Evolutionary conservation across 768 basidiomycete species (phyloP).

Genomic region (Gloeophyllum trabeum): DNA sequence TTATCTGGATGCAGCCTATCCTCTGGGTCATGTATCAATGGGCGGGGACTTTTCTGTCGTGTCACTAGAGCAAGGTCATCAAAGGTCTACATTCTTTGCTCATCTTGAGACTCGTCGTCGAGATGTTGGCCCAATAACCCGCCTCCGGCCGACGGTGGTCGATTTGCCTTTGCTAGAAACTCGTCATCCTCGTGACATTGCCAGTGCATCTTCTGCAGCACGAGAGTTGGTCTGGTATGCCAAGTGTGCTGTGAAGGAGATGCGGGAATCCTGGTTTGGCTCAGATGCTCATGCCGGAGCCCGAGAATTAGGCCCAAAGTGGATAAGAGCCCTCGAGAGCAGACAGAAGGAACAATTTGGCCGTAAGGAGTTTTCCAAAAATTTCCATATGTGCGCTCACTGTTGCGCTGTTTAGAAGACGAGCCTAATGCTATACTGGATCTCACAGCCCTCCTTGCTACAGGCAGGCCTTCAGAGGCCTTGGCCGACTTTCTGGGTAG

Average conservation of each 20-base stretch:
- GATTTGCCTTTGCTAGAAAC: slow-evolving; percentile 46
- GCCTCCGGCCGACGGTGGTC: slow-evolving; percentile 33
- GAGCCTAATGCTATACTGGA: slow-evolving; percentile 58
- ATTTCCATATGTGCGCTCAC: slow-evolving; percentile 12
- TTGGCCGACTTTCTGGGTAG: slow-evolving; percentile 68
- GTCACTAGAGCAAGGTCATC: slow-evolving; percentile 35
- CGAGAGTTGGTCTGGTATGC: slow-evolving; percentile 66
- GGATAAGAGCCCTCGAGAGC: slow-evolving; percentile 53
- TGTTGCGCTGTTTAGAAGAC: slow-evolving; percentile 30
- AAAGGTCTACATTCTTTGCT: slow-evolving; percentile 35
- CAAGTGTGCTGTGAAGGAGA: slow-evolving; percentile 60
- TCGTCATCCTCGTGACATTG: slow-evolving; percentile 54
- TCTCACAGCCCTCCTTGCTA: slow-evolving; percentile 57
- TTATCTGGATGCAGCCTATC: slow-evolving; percentile 71
- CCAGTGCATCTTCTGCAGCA: slow-evolving; percentile 54
- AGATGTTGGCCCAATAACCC: too few species aligned
- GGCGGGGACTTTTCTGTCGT: slow-evolving; percentile 16
- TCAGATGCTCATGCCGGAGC: slow-evolving; percentile 55
- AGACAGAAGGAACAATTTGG: slow-evolving; percentile 59
- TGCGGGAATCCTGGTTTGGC: slow-evolving; percentile 66
- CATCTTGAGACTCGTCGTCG: slow-evolving; percentile 27
- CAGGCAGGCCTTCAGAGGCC: slow-evolving; percentile 62
- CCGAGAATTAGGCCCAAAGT: slow-evolving; percentile 60
- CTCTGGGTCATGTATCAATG: slow-evolving; percentile 43
- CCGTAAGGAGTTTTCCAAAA: slow-evolving; percentile 22